Evolutionary conservation across 73 alveolate species (phyloP), one percentile per base, ranked within the genome.

Genomic region (Paramecium tetraurelia): DNA sequence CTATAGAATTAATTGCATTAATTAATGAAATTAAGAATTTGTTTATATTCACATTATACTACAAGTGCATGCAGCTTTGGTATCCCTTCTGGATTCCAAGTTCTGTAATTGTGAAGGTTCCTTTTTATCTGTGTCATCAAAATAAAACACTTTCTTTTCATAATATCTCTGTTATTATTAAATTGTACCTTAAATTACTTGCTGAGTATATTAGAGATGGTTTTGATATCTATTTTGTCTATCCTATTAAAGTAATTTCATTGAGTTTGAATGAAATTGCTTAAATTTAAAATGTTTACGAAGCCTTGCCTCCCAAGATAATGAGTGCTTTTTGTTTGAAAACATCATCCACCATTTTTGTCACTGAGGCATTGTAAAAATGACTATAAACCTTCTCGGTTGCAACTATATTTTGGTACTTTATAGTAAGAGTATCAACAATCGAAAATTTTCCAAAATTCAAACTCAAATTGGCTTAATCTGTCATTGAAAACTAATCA

Each of bases 171-270:
- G 20, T 18, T 40, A 41, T 80, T 18, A 36, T 20, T 3, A 5
- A 29, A 3, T 12, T 16, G 20, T 80, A 80, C 90, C 72, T 48
- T 20, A 80, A 20, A 80, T 80, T 80, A 41, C 75, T 80, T 8
- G 90, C 90, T 24, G 90, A 80, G 22, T 43, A 80, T 24, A 80
- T 80, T 4, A 31, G 21, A 10, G 90, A 31, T 43, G 90, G 90
- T 22, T 48, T 80, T 48, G 48, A 80, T 41, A 44, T 22, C 20
- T 80, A 14, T 46, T 18, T 31, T 22, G 31, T 53, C 29, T 53
- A 53, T n/a, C 72, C 90, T 6, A 41, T 43, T 1, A 80, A 80
- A 10, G 70, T 43, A 10, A 80, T 80, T 80, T 75, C 87, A 75
- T 75, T 75, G 6, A 46, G 29, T 11, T 40, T 44, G 12, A 24